Evolutionary conservation across 805 yeast genomes (phyloP).

Genomic region (Hanseniaspora lindneri): DNA sequence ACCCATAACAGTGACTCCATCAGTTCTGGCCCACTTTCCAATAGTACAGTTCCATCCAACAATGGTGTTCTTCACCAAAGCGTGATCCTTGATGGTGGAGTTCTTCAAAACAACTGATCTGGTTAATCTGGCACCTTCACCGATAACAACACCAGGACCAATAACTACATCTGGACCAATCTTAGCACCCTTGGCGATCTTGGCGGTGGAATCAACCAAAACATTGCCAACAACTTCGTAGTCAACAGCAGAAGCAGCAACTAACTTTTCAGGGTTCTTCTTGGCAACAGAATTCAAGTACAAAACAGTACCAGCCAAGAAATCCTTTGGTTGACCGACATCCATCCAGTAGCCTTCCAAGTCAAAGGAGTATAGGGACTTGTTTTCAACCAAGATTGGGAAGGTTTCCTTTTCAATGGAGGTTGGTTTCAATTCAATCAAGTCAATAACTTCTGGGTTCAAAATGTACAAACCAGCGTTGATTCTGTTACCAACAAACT

Average conservation of each 20-base stretch:
- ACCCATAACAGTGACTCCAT: conserved; percentile 94
- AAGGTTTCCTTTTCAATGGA: conserved; percentile 98
- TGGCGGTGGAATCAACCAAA: conserved; percentile 88
- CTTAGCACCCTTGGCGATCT: conserved; percentile 80
- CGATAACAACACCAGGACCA: conserved; percentile 91
- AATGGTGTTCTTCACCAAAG: conserved; percentile 93
- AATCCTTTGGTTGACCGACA: conserved; percentile 99
- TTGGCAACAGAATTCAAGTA: conserved; percentile 79
- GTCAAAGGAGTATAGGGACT: conserved; percentile 84
- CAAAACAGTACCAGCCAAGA: conserved; percentile 86
- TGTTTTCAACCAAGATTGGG: conserved; percentile 87
- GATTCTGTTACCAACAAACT: conserved; percentile 98
- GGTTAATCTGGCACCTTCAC: conserved; percentile 97
- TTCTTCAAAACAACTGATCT: conserved; percentile 86
- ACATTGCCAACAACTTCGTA: conserved; percentile 79
- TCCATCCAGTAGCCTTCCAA: conserved; percentile 99
- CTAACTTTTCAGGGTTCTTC: conserved; percentile 61
- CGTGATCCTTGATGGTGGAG: conserved; percentile 90
- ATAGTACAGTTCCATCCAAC: conserved; percentile 98
- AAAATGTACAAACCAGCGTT: conserved; percentile 97
- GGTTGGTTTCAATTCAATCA: conserved; percentile 96
- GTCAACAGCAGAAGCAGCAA: conserved; percentile 38
- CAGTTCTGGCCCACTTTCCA: conserved; percentile 98
- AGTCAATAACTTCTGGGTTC: conserved; percentile 93
- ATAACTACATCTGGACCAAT: conserved; percentile 97